Evolutionary conservation across 805 yeast species (phyloP).

Genomic region (Saccharomycopsis amapae): DNA sequence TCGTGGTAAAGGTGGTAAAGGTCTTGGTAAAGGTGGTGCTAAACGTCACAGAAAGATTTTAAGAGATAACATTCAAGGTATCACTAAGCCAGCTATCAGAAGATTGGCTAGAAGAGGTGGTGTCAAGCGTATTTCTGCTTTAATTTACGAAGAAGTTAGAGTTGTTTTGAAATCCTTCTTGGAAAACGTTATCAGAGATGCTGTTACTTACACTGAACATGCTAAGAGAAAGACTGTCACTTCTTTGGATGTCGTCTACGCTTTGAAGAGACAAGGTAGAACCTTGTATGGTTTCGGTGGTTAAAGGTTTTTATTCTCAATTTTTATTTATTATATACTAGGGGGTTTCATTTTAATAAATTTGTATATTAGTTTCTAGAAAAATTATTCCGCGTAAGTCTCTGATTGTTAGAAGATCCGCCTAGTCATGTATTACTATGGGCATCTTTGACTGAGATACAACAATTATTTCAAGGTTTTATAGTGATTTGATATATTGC

Average conservation of each 20-base stretch:
- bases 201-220: constrained; percentile 99
- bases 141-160: constrained; percentile 98
- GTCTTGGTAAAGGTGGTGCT: constrained; percentile 99
- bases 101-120: constrained; percentile 99
- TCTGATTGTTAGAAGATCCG: too few relatives aligned
- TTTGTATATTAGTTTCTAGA: too few relatives aligned
- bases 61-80: constrained; percentile 99
- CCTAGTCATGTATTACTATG: too few relatives aligned
- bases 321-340: too few relatives aligned
- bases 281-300: constrained; percentile 99
- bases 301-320: constrained; percentile 37
- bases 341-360: too few relatives aligned
- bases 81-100: constrained; percentile 99
- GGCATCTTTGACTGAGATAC: too few relatives aligned
- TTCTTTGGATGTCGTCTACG: constrained; percentile 96
- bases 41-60: constrained; percentile 99
- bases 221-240: constrained; percentile 99
- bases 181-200: constrained; percentile 97
- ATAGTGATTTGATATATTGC: too few relatives aligned
- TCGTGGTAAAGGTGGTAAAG: constrained; percentile 99
- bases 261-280: constrained; percentile 99
- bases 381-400: too few relatives aligned
- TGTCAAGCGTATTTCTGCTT: constrained; percentile 99
- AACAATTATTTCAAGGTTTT: too few relatives aligned
- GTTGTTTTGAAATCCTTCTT: constrained; percentile 92